These are phyloP conservation scores for Capsella bursapastoris DNA, from an alignment of 345 rosid genomes.

Conservation along the genomic window DNA sequence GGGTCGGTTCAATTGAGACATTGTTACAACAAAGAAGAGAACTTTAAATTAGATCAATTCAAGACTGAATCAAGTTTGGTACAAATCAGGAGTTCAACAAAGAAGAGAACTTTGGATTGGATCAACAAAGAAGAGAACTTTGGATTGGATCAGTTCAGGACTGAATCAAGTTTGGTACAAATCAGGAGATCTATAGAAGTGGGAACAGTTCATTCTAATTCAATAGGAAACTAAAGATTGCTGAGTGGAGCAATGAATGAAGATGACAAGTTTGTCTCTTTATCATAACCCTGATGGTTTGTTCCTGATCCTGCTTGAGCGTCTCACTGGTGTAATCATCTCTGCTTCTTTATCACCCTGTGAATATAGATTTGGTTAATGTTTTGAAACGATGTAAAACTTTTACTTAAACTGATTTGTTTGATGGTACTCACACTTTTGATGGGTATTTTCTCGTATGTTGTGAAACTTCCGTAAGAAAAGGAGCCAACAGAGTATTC, in stretches of 20 bases:
- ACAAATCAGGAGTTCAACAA: neutral
- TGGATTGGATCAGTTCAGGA: neutral
- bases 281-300: conserved; percentile 55
- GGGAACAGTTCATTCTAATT: neutral
- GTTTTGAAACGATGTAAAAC: conserved; percentile 13
- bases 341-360: conserved; percentile 63
- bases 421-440: conserved; percentile 56
- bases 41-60: neutral
- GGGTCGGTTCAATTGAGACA: too few relatives aligned
- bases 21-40: neutral
- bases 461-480: conserved; percentile 84
- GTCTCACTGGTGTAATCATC: conserved; percentile 74
- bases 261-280: neutral
- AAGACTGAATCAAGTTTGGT: conserved; percentile 12
- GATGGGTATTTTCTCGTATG: conserved; percentile 67
- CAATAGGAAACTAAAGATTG: conserved; percentile 31
- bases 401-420: neutral
- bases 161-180: conserved; percentile 16
- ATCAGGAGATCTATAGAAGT: neutral
- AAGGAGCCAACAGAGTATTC: conserved; percentile 56
- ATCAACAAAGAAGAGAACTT: neutral
- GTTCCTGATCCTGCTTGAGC: conserved; percentile 76
- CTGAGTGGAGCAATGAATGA: conserved; percentile 38
- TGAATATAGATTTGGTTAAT: conserved; percentile 28
- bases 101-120: too few relatives aligned